Evolutionary conservation across 2,329 filamentous ascomycete genomes (phyloP), one percentile per base, ranked within the genome.

Genomic region (Pleomassaria siparia): DNA sequence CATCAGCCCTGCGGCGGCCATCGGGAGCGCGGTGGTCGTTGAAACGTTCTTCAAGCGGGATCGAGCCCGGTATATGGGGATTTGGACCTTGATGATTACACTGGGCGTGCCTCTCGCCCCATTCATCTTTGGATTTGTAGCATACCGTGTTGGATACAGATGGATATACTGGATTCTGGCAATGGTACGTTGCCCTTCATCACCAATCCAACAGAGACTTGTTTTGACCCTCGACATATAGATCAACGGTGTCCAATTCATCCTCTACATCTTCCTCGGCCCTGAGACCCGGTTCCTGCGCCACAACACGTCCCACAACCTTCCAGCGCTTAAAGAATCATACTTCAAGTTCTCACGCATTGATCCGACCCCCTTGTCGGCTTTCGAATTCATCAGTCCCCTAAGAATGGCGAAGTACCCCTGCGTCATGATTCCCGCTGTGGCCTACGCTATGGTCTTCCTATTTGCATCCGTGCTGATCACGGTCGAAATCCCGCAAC

Each of bases 91-190:
- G 22, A 69, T 80, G 62, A 63, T 80, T 12, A 80, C 78, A 0
- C 47, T 80, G 10, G 78, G 77, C 26, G 72, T 76, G 21, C 76
- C 76, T 1, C 55, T 67, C 11, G 72, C 69, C 1, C 72, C 72
- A 0, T 69, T 75, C 44, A 63, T 73, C 54, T 65, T 70, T 29
- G 72, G 72, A 2, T 74, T 74, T 46, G 80, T 83, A 0, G 73
- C 76, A 1, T 68, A 78, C 46, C 72, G 77, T 9, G 75, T 78
- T 12, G 76, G 77, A 0, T 84, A 80, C 46, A 72, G 77, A 13
- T 84, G 81, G 80, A 81, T 83, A 21, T 84, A 80, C 62, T 83
- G 76, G 74, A 74, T 78, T 18, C 65, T 83, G 18, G 78, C 79
- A 1, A 83, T 83, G 32, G 53, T 80, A 52, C 64, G 70, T 54